Evolutionary conservation across 164 flowering plant species (phyloP).

Genomic region (Vitis vinifera): ASM3070453v1 NC_081806.1:1746001-1746500

Average conservation of each 20-base stretch:
- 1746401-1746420: too few species aligned
- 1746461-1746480: neutral
- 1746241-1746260: neutral
- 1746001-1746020: slow-evolving; percentile 1
- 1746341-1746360: slow-evolving; percentile 90
- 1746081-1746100: slow-evolving; percentile 45
- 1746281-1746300: slow-evolving; percentile 47
- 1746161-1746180: slow-evolving; percentile 73
- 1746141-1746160: slow-evolving; percentile 77
- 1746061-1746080: slow-evolving; percentile 37
- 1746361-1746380: slow-evolving; percentile 66
- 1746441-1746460: neutral
- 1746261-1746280: neutral
- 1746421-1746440: too few species aligned
- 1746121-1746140: slow-evolving; percentile 76
- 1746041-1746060: slow-evolving; percentile 62
- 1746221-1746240: neutral
- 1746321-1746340: slow-evolving; percentile 65
- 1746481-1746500: slow-evolving; percentile 6
- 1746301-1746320: slow-evolving; percentile 64
- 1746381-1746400: neutral
- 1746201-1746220: neutral
- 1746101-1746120: slow-evolving; percentile 53
- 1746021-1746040: slow-evolving; percentile 87
- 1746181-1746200: slow-evolving; percentile 37